Conservation (phyloP, 192 early-diverging fungal species). For the Helicostylum pulchrum region DNA sequence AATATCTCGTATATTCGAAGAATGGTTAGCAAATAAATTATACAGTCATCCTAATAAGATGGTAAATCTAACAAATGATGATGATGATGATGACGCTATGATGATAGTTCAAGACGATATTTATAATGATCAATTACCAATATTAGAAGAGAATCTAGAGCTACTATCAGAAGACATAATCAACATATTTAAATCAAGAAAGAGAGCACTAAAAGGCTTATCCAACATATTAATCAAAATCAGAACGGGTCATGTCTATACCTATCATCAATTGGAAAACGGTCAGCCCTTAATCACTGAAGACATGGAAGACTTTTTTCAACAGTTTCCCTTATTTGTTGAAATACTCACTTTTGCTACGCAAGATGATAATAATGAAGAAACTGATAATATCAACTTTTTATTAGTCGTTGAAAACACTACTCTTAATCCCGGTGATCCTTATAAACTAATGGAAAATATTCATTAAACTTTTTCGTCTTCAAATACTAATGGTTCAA, state of each 20-base stretch:
- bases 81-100: slow-evolving; percentile 4
- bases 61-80: slow-evolving; percentile 2
- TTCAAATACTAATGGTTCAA: no score
- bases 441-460: slow-evolving; percentile 23
- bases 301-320: slow-evolving; percentile 40
- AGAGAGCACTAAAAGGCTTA: slow-evolving; percentile 24
- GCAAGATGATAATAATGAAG: slow-evolving; percentile 1
- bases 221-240: slow-evolving; percentile 30
- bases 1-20: slow-evolving; percentile 36
- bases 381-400: slow-evolving; percentile 2
- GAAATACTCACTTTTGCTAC: slow-evolving; percentile 31
- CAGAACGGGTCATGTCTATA: slow-evolving; percentile 38
- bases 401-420: slow-evolving; percentile 26
- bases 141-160: slow-evolving; percentile 37
- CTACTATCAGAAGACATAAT: slow-evolving; percentile 36
- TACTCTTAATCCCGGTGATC: slow-evolving; percentile 18
- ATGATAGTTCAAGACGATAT: neutral
- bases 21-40: slow-evolving; percentile 39
- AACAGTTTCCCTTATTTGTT: slow-evolving; percentile 42
- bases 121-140: slow-evolving; percentile 29
- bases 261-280: slow-evolving; percentile 28
- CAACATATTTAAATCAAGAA: slow-evolving; percentile 27
- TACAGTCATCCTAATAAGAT: slow-evolving; percentile 14
- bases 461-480: neutral
- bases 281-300: slow-evolving; percentile 27